Evolutionary conservation across 768 basidiomycete species (phyloP).

Genomic region (Ramaria sp.): DNA sequence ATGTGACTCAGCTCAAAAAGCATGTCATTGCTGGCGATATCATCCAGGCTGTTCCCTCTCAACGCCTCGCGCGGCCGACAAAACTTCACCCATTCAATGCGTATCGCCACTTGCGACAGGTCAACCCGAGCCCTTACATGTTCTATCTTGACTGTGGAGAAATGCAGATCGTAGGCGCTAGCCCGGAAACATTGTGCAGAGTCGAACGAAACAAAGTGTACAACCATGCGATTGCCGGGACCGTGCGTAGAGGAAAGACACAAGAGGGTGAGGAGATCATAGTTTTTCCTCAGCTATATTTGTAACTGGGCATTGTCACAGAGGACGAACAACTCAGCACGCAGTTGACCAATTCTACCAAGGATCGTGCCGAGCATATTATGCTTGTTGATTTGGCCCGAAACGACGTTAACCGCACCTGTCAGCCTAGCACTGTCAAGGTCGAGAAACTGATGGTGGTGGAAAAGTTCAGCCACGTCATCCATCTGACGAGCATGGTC

Average conservation of each 20-base stretch:
- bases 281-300: neutral
- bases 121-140: constrained; percentile 99
- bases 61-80: constrained; percentile 78
- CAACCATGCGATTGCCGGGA: constrained; percentile 98
- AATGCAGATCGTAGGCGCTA: constrained; percentile 92
- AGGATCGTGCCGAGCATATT: constrained; percentile 96
- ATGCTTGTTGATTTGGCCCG: constrained; percentile 98
- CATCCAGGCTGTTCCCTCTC: constrained; percentile 97
- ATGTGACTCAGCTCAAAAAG: constrained; percentile 86
- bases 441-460: constrained; percentile 91
- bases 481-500: constrained; percentile 92
- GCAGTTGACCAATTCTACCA: constrained; percentile 71
- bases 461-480: constrained; percentile 96
- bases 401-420: constrained; percentile 97
- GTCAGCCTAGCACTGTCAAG: constrained; percentile 89
- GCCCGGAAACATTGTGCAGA: constrained; percentile 95
- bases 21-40: constrained; percentile 96
- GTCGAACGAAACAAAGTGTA: constrained; percentile 86
- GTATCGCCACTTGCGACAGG: constrained; percentile 83
- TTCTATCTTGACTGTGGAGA: constrained; percentile 94
- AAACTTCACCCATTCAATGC: constrained; percentile 93
- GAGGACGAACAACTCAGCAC: constrained; percentile 80
- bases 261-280: constrained; percentile 52
- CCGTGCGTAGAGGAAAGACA: constrained; percentile 77
- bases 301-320: constrained; percentile 21